Evolutionary conservation across 192 early-diverging fungal genomes (phyloP).

Genomic region (Chytriomyces sp.): DNA sequence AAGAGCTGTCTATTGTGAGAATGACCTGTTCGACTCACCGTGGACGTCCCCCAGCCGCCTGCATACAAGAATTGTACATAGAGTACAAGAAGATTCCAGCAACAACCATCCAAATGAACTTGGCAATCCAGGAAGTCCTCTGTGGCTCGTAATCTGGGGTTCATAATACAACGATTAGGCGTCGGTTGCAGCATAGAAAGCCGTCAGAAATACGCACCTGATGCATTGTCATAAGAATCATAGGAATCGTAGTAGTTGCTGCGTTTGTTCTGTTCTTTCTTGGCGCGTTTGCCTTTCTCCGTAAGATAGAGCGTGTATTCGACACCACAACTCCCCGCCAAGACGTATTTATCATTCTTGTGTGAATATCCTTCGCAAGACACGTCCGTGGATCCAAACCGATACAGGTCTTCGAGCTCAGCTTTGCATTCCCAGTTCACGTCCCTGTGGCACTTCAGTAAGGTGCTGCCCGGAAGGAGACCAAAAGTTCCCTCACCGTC

Average conservation of each 20-base stretch:
- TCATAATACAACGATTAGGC: not conserved
- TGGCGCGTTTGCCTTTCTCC: constrained; percentile 32
- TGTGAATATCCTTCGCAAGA: constrained; percentile 51
- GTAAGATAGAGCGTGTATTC: constrained; percentile 42
- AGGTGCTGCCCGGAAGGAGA: not conserved
- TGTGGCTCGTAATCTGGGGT: not conserved
- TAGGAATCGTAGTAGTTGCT: not conserved
- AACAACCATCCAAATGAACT: constrained; percentile 14
- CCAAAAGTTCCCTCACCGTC: not conserved
- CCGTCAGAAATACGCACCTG: not conserved
- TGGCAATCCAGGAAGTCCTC: not conserved
- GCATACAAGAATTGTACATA: constrained; percentile 9
- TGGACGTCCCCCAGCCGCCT: not conserved
- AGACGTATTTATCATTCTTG: constrained; percentile 46
- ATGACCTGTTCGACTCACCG: not conserved
- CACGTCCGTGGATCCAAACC: constrained; percentile 46
- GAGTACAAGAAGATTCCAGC: constrained; percentile 22
- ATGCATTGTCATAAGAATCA: not conserved
- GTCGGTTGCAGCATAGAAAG: not conserved
- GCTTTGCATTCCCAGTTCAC: constrained; percentile 51
- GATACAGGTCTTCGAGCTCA: constrained; percentile 43
- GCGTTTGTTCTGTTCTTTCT: not conserved
- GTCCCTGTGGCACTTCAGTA: constrained; percentile 11
- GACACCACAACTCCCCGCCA: constrained; percentile 49
- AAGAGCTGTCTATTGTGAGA: not conserved